These are phyloP conservation scores for Globisporangium sylvaticum DNA, from an alignment of 352 stramenopile species.

Conservation along the genomic window DNA sequence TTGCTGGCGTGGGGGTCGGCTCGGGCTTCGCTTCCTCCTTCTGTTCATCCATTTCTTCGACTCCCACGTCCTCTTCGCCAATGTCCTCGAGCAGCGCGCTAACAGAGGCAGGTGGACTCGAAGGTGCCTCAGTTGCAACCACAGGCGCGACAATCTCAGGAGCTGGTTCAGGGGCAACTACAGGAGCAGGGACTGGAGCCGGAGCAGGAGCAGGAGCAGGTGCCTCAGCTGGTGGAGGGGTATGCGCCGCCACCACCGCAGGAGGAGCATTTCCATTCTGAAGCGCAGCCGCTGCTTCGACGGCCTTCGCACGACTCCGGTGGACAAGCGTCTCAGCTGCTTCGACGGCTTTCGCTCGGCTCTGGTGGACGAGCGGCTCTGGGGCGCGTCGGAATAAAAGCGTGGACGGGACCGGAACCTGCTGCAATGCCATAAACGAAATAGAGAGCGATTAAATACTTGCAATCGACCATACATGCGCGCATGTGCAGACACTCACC, in stretches of 20 bases:
- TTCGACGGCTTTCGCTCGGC: conserved; percentile 12
- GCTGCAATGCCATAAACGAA: conserved; percentile 23
- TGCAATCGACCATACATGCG: neutral
- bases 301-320: conserved; percentile 3
- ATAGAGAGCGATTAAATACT: neutral
- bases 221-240: neutral
- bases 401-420: conserved; percentile 56
- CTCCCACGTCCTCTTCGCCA: conserved; percentile 1
- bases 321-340: conserved; percentile 24
- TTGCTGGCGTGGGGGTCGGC: neutral
- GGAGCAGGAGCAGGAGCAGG: neutral
- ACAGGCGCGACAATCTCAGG: neutral
- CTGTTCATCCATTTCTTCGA: conserved; percentile 7
- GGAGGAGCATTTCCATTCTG: conserved; percentile 3
- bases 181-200: neutral
- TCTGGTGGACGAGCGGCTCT: conserved; percentile 24
- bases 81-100: conserved; percentile 6
- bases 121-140: neutral
- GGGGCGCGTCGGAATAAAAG: conserved; percentile 71
- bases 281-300: conserved; percentile 8
- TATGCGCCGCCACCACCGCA: neutral
- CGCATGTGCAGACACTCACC: conserved; percentile 27
- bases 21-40: conserved; percentile 9
- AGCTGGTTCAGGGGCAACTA: neutral
- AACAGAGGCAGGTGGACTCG: neutral